Evolutionary conservation across 371 early-diverging fungal genomes (phyloP).

Genomic region (Encephalitozoon intestinalis): DNA sequence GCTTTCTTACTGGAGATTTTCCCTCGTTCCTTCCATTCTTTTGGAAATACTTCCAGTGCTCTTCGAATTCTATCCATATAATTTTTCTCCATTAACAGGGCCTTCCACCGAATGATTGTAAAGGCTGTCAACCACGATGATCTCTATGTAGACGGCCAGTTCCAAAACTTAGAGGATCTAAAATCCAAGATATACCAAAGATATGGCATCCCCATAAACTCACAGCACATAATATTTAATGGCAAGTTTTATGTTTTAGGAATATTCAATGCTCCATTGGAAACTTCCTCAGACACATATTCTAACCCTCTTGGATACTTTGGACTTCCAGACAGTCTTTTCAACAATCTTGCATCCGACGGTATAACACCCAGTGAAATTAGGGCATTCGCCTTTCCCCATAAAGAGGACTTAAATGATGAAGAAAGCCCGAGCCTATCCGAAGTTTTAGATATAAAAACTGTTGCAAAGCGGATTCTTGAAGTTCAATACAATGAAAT

Average conservation of each 20-base stretch:
- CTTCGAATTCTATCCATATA: conserved; percentile 8
- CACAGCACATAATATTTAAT: background rate
- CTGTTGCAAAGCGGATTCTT: background rate
- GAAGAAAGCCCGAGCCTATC: background rate
- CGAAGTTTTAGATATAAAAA: background rate
- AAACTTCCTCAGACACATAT: background rate
- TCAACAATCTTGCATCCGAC: background rate
- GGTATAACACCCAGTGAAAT: background rate
- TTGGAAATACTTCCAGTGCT: background rate
- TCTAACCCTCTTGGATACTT: background rate
- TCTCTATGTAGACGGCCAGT: background rate
- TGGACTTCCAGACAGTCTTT: background rate
- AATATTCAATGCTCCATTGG: background rate
- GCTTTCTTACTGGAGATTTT: background rate
- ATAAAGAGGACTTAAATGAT: background rate
- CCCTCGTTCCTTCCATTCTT: background rate
- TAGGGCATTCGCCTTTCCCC: background rate
- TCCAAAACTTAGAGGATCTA: background rate
- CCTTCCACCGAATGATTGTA: background rate
- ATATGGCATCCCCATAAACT: background rate
- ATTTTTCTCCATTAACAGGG: conserved; percentile 4
- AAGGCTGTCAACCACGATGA: background rate
- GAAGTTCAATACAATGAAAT: background rate
- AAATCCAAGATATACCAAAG: background rate
- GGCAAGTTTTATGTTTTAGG: background rate